phyloP scores from a whole-genome alignment of 83 land plant species.

The Picea abies region DNA sequence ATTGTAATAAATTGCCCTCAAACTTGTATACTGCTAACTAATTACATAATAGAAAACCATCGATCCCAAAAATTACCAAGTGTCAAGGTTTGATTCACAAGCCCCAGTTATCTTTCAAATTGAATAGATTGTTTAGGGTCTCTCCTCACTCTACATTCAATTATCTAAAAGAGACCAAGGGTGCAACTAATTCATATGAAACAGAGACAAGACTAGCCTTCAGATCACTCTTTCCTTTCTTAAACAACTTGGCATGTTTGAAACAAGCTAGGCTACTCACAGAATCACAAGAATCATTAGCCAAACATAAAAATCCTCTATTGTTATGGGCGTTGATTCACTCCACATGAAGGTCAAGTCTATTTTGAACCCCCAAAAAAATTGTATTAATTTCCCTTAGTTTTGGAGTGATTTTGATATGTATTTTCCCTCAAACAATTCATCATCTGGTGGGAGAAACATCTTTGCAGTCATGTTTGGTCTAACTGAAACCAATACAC shows the following conservation, averaged over 20 bases:
- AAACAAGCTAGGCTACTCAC: neutral
- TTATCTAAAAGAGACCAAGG: conserved; percentile 22
- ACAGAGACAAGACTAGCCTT: neutral
- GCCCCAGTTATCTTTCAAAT: conserved; percentile 41
- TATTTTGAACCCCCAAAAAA: conserved; percentile 23
- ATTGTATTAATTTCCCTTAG: conserved; percentile 29
- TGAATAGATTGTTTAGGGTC: conserved; percentile 38
- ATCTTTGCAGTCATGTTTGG: neutral
- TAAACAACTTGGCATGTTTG: neutral
- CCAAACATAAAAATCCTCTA: conserved; percentile 24
- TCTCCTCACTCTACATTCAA: conserved; percentile 31
- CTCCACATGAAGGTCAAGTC: too few species aligned
- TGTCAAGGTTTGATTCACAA: too few species aligned
- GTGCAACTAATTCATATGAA: conserved; percentile 36
- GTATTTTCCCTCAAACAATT: neutral
- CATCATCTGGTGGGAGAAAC: conserved; percentile 10
- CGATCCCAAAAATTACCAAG: too few species aligned
- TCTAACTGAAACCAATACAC: neutral
- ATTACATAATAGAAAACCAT: neutral
- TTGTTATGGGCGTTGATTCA: conserved; percentile 28
- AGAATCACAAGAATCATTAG: neutral
- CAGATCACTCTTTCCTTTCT: conserved; percentile 8
- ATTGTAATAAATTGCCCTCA: neutral
- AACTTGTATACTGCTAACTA: neutral
- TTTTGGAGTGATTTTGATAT: conserved; percentile 23